Evolutionary conservation across 2,329 filamentous ascomycete genomes (phyloP).

Genomic region (Pseudogymnoascus sp.): DNA sequence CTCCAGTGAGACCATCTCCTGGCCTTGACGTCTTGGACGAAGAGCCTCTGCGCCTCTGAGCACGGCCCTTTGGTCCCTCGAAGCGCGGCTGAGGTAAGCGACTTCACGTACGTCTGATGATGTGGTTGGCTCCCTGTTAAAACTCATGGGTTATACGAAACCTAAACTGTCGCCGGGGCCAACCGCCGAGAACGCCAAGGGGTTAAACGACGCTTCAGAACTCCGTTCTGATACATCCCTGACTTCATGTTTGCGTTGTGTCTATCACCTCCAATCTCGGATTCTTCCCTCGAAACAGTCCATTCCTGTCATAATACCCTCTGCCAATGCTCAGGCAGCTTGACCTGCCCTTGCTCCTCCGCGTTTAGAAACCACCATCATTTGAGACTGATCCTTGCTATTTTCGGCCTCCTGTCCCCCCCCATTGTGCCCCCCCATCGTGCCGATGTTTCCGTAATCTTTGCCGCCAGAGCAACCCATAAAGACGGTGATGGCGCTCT

Average conservation of each 20-base stretch:
- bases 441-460: slow-evolving; percentile 7
- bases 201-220: slow-evolving; percentile 8
- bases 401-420: background rate
- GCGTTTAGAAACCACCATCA: slow-evolving; percentile 5
- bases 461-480: background rate
- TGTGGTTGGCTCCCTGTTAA: background rate
- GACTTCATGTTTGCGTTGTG: background rate
- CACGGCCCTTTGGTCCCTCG: background rate
- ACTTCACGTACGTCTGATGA: background rate
- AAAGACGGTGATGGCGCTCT: slow-evolving; percentile 9
- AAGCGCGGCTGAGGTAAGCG: slow-evolving; percentile 3
- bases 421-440: background rate
- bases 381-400: slow-evolving; percentile 8
- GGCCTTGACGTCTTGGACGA: background rate
- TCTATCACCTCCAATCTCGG: background rate
- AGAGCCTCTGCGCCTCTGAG: background rate
- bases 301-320: slow-evolving; percentile 5
- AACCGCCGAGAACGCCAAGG: background rate
- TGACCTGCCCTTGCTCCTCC: background rate
- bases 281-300: background rate
- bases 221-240: slow-evolving; percentile 5
- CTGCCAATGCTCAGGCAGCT: background rate
- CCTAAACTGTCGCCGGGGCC: background rate
- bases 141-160: slow-evolving; percentile 5
- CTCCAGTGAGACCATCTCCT: slow-evolving; percentile 2